These are phyloP conservation scores for Bisporella sp. DNA, from an alignment of 2,329 filamentous ascomycete genomes.

Conservation along the genomic window DNA sequence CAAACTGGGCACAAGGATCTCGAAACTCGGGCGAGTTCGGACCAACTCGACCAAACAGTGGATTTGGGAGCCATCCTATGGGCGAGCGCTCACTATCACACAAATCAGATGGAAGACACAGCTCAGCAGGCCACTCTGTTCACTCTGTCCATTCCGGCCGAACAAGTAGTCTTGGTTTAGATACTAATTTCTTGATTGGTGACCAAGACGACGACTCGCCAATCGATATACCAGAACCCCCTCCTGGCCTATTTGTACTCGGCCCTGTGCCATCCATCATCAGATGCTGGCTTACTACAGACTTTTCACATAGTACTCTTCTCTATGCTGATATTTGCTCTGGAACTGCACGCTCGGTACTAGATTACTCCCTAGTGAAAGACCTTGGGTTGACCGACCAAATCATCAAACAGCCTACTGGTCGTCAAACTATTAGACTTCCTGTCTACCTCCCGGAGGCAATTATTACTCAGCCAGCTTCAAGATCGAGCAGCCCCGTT, in stretches of 20 bases:
- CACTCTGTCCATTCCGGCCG: constrained; percentile 66
- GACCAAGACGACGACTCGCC: constrained; percentile 62
- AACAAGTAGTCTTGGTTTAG: constrained; percentile 81
- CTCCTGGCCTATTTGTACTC: constrained; percentile 77
- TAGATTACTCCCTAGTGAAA: constrained; percentile 68
- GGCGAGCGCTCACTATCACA: constrained; percentile 89
- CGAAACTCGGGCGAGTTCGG: constrained; percentile 79
- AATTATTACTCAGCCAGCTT: constrained; percentile 68
- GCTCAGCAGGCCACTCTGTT: constrained; percentile 80
- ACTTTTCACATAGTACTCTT: constrained; percentile 83
- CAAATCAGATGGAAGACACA: constrained; percentile 92
- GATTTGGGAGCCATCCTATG: constrained; percentile 71
- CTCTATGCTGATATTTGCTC: constrained; percentile 90
- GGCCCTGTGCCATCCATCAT: constrained; percentile 91
- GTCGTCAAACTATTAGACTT: constrained; percentile 62
- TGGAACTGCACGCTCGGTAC: constrained; percentile 80
- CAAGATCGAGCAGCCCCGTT: constrained; percentile 63
- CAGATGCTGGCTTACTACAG: constrained; percentile 86
- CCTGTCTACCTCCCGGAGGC: constrained; percentile 89
- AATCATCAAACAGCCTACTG: constrained; percentile 59
- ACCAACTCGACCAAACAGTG: constrained; percentile 69
- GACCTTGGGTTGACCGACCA: constrained; percentile 65
- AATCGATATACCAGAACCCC: constrained; percentile 64
- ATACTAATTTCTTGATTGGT: constrained; percentile 60
- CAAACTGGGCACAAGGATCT: constrained; percentile 74